Base-by-base conservation (phyloP, 2,329 filamentous ascomycete species). In the Colletotrichum sp. region DNA sequence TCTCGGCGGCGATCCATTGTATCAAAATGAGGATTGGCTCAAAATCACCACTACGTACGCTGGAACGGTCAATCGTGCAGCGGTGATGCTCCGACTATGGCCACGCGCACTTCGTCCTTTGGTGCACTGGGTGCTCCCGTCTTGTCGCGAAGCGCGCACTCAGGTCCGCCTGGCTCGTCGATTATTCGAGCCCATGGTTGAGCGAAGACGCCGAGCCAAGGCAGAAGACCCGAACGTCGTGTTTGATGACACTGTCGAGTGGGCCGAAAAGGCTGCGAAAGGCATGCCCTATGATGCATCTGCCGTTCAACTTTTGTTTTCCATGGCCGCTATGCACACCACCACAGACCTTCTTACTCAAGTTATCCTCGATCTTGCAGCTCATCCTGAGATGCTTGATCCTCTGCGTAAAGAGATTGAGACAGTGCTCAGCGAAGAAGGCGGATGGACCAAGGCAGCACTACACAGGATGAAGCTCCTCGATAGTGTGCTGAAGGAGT, bases 241-340 rank as follows among this genome's bases (percentile, higher is more conserved):
- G 73, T 78, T 82, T 6, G 80, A 84, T 7, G 85, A 88, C 75
- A 81, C 84, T 6, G 81, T 88, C 32, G 85, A 85, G 28, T 89
- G 86, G 86, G 83, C 87, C 75, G 82, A 86, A 21, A 65, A 59
- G 9, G 76, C 81, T 7, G 80, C 83, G 5, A 81, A 82, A 86
- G 88, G 91, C 32, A 88, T 88, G 72, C 93, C 85, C 8, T 96
- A 95, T 82, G 90, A 96, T 82, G 85, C 89, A 0, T 86, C 92
- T n/a, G 84, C 83, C 9, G 95, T 94, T 38, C 95, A 98, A 81
- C 88, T 95, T 34, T 89, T 98, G 9, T 96, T 97, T 0, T 90
- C 94, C 61, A 94, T 95, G 65, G 85, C 83, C 2, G 84, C 86
- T 6, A 85, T 87, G 38, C 86, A 88, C 78, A 87, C 85, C 6